Percentiles rank a stretch among this genome's conserved stretches.
phyloP scores from a whole-genome alignment of 2,329 filamentous ascomycete genomes.

The Hypoxylon sp. region DNA sequence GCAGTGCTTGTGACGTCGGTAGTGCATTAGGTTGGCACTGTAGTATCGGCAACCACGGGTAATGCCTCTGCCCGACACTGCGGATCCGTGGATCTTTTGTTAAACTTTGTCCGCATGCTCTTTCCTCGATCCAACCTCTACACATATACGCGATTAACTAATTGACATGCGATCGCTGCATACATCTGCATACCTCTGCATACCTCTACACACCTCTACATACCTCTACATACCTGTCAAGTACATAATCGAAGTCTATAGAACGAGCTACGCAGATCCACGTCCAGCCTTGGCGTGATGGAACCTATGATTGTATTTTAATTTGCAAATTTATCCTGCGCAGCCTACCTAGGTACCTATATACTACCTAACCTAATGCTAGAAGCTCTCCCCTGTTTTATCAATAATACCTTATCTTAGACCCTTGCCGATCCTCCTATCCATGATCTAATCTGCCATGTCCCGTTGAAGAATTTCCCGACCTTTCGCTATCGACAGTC shows the following conservation, averaged over 20 bases:
- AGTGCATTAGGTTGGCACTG: conserved; percentile 34
- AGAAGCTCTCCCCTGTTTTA: conserved; percentile 11
- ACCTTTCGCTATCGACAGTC: conserved; percentile 21
- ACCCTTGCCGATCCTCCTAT: conserved; percentile 16
- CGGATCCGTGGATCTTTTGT: conserved; percentile 34
- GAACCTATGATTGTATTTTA: conserved; percentile 19
- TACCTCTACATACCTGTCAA: not conserved
- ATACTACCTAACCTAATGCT: conserved; percentile 1
- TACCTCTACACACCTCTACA: conserved; percentile 10
- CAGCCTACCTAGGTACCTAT: conserved; percentile 10
- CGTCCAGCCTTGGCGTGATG: conserved; percentile 5
- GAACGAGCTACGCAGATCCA: not conserved
- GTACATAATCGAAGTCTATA: not conserved
- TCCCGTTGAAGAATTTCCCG: not conserved
- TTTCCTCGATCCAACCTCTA: conserved; percentile 17
- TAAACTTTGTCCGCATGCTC: conserved; percentile 30
- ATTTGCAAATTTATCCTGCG: conserved; percentile 11
- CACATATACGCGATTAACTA: conserved; percentile 2
- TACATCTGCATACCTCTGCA: too few relatives aligned
- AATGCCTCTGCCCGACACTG: conserved; percentile 28
- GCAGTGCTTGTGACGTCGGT: conserved; percentile 33
- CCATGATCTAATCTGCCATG: conserved; percentile 26
- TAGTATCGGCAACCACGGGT: conserved; percentile 33
- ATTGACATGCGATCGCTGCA: not conserved
- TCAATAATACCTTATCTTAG: conserved; percentile 16